These are phyloP conservation scores for Solanum hybrid DNA, from an alignment of 305 asterid species.

Conservation along the genomic window DNA sequence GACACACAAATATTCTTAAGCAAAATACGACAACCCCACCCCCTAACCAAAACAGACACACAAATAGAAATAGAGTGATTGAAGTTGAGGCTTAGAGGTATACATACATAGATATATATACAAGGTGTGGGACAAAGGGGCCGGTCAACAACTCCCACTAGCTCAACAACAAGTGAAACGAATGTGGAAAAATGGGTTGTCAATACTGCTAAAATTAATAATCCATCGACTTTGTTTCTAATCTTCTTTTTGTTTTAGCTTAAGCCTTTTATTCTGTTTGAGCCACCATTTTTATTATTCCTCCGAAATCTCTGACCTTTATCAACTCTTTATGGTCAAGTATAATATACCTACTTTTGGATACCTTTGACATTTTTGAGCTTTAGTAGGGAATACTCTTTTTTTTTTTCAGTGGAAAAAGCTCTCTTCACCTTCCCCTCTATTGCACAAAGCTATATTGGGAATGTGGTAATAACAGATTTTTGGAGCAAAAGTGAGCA, in stretches of 20 bases:
- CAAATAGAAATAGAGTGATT: not conserved
- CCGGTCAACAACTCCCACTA: conserved; percentile 71
- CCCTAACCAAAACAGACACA: not conserved
- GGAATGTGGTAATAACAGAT: conserved; percentile 20
- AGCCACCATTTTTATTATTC: conserved; percentile 18
- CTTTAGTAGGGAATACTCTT: conserved; percentile 24
- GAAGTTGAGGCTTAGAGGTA: not conserved
- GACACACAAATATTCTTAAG: not conserved
- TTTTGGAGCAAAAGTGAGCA: conserved; percentile 21
- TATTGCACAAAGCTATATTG: conserved; percentile 31
- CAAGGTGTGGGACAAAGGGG: conserved; percentile 17
- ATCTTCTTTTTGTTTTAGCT: not conserved
- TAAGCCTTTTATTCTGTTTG: not conserved
- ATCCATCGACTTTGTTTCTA: not conserved
- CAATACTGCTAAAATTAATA: conserved; percentile 20
- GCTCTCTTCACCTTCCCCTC: conserved; percentile 7
- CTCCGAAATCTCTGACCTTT: conserved; percentile 4
- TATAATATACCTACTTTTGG: conserved; percentile 21
- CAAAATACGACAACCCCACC: not conserved
- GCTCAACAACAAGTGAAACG: conserved; percentile 31
- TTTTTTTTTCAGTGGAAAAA: conserved; percentile 41
- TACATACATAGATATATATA: not conserved
- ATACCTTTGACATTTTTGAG: conserved; percentile 33
- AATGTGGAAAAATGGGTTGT: conserved; percentile 27
- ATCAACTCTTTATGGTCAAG: not conserved